Conservation (phyloP, 2,329 filamentous ascomycete species). For the Paraconiothyrium brasiliense region DNA sequence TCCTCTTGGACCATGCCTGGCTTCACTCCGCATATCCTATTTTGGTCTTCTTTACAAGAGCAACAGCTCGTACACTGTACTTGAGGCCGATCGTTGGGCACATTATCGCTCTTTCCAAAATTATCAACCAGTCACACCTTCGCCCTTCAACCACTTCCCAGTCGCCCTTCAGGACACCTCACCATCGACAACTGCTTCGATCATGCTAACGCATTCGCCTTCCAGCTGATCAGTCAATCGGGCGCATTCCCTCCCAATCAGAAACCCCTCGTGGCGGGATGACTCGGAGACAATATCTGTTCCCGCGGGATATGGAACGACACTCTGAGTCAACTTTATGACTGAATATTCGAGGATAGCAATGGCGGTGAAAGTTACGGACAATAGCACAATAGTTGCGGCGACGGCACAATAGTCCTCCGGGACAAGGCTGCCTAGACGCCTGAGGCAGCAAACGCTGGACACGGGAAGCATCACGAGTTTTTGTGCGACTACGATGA, state of each 20-base stretch:
- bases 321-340: constrained; percentile 4
- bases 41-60: neutral
- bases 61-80: neutral
- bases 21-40: neutral
- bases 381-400: neutral
- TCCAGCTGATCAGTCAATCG: neutral
- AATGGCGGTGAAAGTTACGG: neutral
- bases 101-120: constrained; percentile 10
- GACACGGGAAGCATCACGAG: constrained; percentile 4
- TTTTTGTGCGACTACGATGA: neutral
- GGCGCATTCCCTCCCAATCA: neutral
- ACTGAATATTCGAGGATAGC: neutral
- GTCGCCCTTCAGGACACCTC: neutral
- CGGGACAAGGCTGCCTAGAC: constrained; percentile 12
- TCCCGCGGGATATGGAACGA: constrained; percentile 17
- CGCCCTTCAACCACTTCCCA: neutral
- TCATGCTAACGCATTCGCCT: too few relatives aligned
- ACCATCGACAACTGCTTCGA: neutral
- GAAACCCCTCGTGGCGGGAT: neutral
- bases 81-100: neutral
- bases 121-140: neutral
- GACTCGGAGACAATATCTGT: constrained; percentile 10
- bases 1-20: neutral
- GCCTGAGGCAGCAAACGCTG: neutral
- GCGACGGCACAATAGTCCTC: neutral